phyloP scores from a whole-genome alignment of 176 grass and related monocot genomes.

The Ensete glaucum region DNA sequence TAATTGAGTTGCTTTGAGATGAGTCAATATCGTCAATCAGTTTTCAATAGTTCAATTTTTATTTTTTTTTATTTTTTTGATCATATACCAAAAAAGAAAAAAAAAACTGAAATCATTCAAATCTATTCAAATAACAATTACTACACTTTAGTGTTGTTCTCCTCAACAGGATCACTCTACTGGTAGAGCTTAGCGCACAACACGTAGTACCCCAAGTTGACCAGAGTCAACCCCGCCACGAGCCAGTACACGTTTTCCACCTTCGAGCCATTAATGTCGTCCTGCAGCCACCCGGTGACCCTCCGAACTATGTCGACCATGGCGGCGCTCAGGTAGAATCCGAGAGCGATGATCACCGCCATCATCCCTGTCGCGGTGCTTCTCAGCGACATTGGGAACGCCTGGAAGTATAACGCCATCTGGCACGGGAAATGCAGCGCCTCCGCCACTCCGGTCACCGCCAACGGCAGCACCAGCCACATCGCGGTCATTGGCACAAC shows the following conservation, averaged over 20 bases:
- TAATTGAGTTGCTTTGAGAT: no score
- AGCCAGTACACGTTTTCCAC: slow-evolving; percentile 67
- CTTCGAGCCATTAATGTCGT: slow-evolving; percentile 63
- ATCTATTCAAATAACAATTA: no score
- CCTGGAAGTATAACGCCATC: slow-evolving; percentile 62
- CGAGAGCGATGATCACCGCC: slow-evolving; percentile 38
- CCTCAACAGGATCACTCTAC: slow-evolving; percentile 13
- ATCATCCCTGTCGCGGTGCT: slow-evolving; percentile 61
- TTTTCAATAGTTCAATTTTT: no score
- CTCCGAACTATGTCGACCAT: slow-evolving; percentile 32
- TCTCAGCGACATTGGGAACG: slow-evolving; percentile 56
- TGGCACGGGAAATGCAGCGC: slow-evolving; percentile 55
- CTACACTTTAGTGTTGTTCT: not conserved
- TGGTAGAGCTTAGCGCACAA: slow-evolving; percentile 55
- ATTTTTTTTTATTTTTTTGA: no score
- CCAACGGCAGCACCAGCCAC: slow-evolving; percentile 64
- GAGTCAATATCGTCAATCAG: no score
- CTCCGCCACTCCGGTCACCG: slow-evolving; percentile 33
- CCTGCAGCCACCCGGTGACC: slow-evolving; percentile 51
- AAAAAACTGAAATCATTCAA: no score
- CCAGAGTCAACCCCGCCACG: slow-evolving; percentile 23
- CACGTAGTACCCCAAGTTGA: slow-evolving; percentile 66
- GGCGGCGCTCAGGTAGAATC: slow-evolving; percentile 77
- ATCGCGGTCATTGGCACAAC: slow-evolving; percentile 51
- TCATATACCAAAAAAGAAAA: no score